Percentiles rank a stretch among this genome's conserved stretches.
These are phyloP conservation scores for Gossypium arboreum DNA, from an alignment of 345 rosid species.

Conservation along the genomic window DNA sequence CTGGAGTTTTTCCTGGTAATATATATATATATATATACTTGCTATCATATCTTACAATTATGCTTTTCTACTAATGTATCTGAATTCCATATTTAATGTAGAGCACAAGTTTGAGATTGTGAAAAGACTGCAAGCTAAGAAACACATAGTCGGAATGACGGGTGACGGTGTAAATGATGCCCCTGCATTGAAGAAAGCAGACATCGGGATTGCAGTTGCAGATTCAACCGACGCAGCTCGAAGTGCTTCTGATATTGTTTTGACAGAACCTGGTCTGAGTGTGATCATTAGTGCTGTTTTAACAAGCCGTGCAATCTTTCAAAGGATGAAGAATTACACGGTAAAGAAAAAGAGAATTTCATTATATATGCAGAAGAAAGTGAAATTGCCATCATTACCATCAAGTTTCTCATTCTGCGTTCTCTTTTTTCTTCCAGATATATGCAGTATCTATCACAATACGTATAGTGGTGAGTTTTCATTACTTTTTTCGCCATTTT, in stretches of 20 bases:
- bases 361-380: background rate
- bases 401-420: slow-evolving; percentile 10
- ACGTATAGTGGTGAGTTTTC: slow-evolving; percentile 64
- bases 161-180: slow-evolving; percentile 97
- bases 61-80: background rate
- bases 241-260: slow-evolving; percentile 85
- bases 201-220: slow-evolving; percentile 89
- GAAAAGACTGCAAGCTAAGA: slow-evolving; percentile 62
- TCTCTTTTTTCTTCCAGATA: slow-evolving; percentile 35
- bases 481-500: background rate
- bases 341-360: slow-evolving; percentile 28
- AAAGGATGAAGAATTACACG: slow-evolving; percentile 90
- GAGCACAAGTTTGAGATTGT: slow-evolving; percentile 91
- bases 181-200: slow-evolving; percentile 81
- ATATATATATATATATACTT: background rate
- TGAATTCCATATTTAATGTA: slow-evolving; percentile 28
- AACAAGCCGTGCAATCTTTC: slow-evolving; percentile 92
- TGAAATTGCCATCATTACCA: background rate
- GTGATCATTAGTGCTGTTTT: slow-evolving; percentile 89
- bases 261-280: slow-evolving; percentile 88
- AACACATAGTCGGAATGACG: slow-evolving; percentile 93
- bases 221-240: slow-evolving; percentile 95
- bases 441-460: slow-evolving; percentile 87
- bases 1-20: slow-evolving; percentile 89
- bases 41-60: background rate